These are phyloP conservation scores for Fonsecaea pedrosoi DNA, from an alignment of 2,329 filamentous ascomycete genomes.

Conservation along the genomic window DNA sequence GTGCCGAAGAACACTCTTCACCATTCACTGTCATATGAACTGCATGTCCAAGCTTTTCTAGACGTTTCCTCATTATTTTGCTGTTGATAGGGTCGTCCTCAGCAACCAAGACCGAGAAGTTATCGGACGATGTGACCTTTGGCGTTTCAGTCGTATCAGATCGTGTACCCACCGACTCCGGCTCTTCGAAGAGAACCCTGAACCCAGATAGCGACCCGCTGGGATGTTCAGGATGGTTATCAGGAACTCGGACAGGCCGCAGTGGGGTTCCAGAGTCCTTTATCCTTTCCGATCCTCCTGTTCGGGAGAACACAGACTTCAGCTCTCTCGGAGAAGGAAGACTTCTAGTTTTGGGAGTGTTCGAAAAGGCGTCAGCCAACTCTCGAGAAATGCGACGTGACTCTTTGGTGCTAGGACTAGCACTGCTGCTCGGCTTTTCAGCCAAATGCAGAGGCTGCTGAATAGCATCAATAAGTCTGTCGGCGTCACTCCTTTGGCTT, in stretches of 20 bases:
- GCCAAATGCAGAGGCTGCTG: conserved; percentile 46
- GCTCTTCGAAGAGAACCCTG: conserved; percentile 28
- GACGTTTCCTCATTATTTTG: conserved; percentile 76
- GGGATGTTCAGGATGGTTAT: conserved; percentile 32
- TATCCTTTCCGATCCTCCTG: conserved; percentile 43
- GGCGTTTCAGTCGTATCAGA: conserved; percentile 24
- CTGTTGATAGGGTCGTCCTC: conserved; percentile 91
- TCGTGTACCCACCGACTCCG: conserved; percentile 20
- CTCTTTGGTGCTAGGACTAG: conserved; percentile 6
- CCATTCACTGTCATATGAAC: conserved; percentile 80
- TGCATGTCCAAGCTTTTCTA: conserved; percentile 76
- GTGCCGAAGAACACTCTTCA: conserved; percentile 78
- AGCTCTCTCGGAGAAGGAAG: conserved; percentile 30
- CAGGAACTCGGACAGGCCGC: conserved; percentile 43
- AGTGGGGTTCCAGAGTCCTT: conserved; percentile 47
- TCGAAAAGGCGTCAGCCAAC: background rate
- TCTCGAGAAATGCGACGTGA: background rate
- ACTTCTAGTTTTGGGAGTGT: conserved; percentile 25
- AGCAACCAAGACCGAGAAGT: conserved; percentile 74
- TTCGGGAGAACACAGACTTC: conserved; percentile 34
- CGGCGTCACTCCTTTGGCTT: conserved; percentile 47
- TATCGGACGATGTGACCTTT: conserved; percentile 39
- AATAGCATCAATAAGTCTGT: conserved; percentile 52
- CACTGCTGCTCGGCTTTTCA: conserved; percentile 8
- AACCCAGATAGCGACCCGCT: conserved; percentile 13